These are phyloP conservation scores for Penicillium canescens DNA, from an alignment of 495 filamentous ascomycete species.

Conservation along the genomic window DNA sequence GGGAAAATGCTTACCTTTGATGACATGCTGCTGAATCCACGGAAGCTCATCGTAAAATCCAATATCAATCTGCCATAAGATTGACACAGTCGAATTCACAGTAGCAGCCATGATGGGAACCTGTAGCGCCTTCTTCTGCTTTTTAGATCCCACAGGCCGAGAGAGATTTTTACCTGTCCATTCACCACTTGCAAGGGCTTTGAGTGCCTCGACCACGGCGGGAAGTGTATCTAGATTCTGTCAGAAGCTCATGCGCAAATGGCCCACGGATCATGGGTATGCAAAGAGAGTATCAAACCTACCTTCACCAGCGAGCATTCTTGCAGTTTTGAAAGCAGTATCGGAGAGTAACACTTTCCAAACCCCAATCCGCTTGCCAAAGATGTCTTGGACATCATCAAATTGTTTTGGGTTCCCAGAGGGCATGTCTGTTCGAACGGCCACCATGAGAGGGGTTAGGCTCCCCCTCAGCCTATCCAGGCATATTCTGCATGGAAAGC, in stretches of 20 bases:
- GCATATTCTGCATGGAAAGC: constrained; percentile 26
- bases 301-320: constrained; percentile 8
- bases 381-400: constrained; percentile 13
- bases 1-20: constrained; percentile 17
- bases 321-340: constrained; percentile 28
- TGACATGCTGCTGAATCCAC: constrained; percentile 19
- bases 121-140: constrained; percentile 11
- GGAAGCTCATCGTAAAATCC: constrained; percentile 25
- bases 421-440: not conserved
- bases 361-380: constrained; percentile 30
- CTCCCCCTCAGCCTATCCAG: constrained; percentile 3
- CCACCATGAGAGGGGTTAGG: not conserved
- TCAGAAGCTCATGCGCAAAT: not conserved
- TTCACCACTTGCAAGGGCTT: constrained; percentile 30
- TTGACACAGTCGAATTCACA: constrained; percentile 9
- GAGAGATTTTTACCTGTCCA: constrained; percentile 16
- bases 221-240: constrained; percentile 6
- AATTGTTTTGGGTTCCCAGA: not conserved
- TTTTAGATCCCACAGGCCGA: constrained; percentile 1
- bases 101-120: constrained; percentile 13
- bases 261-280: too few relatives aligned
- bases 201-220: constrained; percentile 20
- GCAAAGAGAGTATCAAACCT: not conserved
- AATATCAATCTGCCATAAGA: constrained; percentile 41
- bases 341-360: constrained; percentile 44